Percentiles rank a stretch among this genome's conserved stretches.
Evolutionary conservation across 305 asterid genomes (phyloP).

Genomic region (Nicotiana rustica): DNA sequence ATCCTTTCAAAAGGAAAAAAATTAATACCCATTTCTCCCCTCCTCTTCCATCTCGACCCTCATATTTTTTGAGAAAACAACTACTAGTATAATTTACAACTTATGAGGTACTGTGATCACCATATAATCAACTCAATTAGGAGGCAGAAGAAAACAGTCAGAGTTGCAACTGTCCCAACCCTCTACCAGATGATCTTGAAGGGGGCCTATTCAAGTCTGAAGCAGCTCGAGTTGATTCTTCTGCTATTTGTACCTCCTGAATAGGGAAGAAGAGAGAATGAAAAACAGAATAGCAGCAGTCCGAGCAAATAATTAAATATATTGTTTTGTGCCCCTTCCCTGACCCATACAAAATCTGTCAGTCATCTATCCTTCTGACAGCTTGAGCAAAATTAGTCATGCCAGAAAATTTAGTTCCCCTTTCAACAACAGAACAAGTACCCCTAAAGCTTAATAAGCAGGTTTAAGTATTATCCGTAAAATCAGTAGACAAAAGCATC

Average conservation of each 20-base stretch:
- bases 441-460: conserved; percentile 13
- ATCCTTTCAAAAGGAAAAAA: conserved; percentile 40
- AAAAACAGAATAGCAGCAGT: conserved; percentile 18
- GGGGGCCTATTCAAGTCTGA: conserved; percentile 64
- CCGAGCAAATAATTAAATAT: background rate
- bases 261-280: conserved; percentile 23
- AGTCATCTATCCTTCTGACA: background rate
- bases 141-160: conserved; percentile 39
- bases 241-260: conserved; percentile 76
- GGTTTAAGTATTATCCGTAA: background rate
- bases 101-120: conserved; percentile 36
- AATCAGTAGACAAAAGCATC: background rate
- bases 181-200: conserved; percentile 69
- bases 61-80: conserved; percentile 50
- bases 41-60: conserved; percentile 49
- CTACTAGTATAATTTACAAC: conserved; percentile 79
- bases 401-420: background rate
- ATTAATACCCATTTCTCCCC: conserved; percentile 41
- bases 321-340: background rate
- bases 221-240: conserved; percentile 61
- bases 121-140: conserved; percentile 39
- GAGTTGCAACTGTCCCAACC: conserved; percentile 70
- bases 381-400: background rate
- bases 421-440: background rate
- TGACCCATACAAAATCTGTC: background rate